Base-by-base conservation (phyloP, 495 filamentous ascomycete genomes). In the Wilcoxina mikolae region DNA sequence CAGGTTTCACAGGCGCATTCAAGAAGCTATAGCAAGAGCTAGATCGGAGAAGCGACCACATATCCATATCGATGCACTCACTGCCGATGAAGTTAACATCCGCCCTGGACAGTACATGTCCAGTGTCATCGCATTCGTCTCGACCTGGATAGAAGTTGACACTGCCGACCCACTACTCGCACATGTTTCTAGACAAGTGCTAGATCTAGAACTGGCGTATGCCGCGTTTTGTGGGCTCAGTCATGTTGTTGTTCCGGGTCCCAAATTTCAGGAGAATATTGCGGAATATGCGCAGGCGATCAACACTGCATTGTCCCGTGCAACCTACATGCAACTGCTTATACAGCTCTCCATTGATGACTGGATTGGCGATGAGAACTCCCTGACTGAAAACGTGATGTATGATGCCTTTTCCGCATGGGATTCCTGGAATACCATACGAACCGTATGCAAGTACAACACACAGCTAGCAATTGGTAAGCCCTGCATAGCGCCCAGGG, bases 361-460 rank as follows among this genome's bases (percentile, higher is more conserved):
- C 4, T 49, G 46, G 46, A 23, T 49, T 18, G 46, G 46, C n/a
- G 61, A 73, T 10, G 73, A 76, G 48, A 69, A 71, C 23, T 53
- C 29, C 22, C 42, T 39, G 11, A 43, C 54, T 18, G 55, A 43
- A 2, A 58, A 54, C 27, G 53, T 58, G 5, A 11, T 50, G 25
- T 62, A 60, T 45, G 63, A 61, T 25, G 50, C 67, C 17, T 54
- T 66, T 11, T 56, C 63, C 35, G 75, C 81, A 4, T 98, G 91
- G 93, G 90, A 95, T 71, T 82, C 83, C 7, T 98, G 91, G 91
- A 82, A 96, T 67, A 71, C 79, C 29, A 85, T 96, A 59, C 73
- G 93, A 51, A 82, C 83, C 41, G 71, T 85, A 24, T 96, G 87
- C 79, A 86, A 79, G 70, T 95, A 96, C 61, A 81, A 82, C 67